These are phyloP conservation scores for Gymnopus androsaceus DNA, from an alignment of 1,284 basidiomycete species.

Conservation along the genomic window DNA sequence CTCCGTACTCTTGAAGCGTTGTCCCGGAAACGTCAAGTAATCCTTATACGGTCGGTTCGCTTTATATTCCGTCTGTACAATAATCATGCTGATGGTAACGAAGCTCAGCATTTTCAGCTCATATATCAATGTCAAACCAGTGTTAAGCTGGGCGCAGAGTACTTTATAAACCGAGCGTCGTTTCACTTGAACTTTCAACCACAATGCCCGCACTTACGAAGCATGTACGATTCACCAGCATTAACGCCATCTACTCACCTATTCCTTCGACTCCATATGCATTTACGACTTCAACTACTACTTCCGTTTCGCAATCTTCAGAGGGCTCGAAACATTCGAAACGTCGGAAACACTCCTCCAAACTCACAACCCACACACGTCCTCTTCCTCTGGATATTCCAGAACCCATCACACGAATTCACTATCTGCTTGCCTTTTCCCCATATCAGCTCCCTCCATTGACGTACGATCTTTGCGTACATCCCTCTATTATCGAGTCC, in stretches of 20 bases:
- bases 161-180: not conserved
- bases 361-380: conserved; percentile 31
- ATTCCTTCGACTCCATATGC: conserved; percentile 38
- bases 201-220: conserved; percentile 32
- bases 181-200: not conserved
- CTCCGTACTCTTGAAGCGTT: not conserved
- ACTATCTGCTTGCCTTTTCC: conserved; percentile 44
- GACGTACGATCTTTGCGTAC: conserved; percentile 37
- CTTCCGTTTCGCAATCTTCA: conserved; percentile 33
- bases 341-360: conserved; percentile 24
- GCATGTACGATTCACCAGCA: conserved; percentile 48
- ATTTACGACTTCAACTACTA: conserved; percentile 38
- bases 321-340: conserved; percentile 17
- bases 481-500: conserved; percentile 28
- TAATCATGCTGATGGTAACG: conserved; percentile 7
- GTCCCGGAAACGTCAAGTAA: conserved; percentile 1
- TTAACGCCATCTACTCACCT: conserved; percentile 46
- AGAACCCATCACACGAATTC: conserved; percentile 35
- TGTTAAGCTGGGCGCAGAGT: not conserved
- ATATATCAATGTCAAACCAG: conserved; percentile 1
- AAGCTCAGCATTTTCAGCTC: not conserved
- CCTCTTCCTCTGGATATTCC: conserved; percentile 8
- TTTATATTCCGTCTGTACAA: not conserved
- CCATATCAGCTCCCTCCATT: conserved; percentile 38
- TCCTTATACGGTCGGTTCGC: not conserved